Conservation (phyloP, 2,329 filamentous ascomycete genomes). For the Hyphodiscus sp. region DNA sequence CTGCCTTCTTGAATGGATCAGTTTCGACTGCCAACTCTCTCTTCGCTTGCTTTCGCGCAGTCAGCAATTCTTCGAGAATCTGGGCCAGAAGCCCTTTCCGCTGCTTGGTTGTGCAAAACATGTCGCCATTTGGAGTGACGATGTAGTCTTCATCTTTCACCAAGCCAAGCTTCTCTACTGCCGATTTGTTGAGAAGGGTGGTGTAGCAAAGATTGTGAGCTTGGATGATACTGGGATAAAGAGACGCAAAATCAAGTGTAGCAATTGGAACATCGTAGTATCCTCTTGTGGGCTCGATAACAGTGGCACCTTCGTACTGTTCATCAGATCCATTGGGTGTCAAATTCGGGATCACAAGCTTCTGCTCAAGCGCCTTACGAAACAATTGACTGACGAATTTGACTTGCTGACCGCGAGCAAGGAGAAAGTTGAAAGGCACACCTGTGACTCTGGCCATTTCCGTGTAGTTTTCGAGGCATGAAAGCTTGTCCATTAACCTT, state of each 20-base stretch:
- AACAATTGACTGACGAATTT: slow-evolving; percentile 98
- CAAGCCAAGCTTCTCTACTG: slow-evolving; percentile 68
- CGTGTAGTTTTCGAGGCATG: slow-evolving; percentile 97
- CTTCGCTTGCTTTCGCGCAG: slow-evolving; percentile 93
- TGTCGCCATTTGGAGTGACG: slow-evolving; percentile 87
- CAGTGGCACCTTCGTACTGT: slow-evolving; percentile 95
- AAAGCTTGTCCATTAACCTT: slow-evolving; percentile 91
- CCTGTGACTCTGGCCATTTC: slow-evolving; percentile 99
- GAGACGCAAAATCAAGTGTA: slow-evolving; percentile 95
- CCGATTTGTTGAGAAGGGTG: slow-evolving; percentile 74
- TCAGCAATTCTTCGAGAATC: slow-evolving; percentile 87
- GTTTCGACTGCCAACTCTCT: slow-evolving; percentile 81
- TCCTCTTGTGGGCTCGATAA: slow-evolving; percentile 88
- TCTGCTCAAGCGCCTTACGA: slow-evolving; percentile 87
- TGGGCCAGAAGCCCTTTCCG: slow-evolving; percentile 89
- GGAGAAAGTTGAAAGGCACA: slow-evolving; percentile 90
- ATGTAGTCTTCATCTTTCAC: slow-evolving; percentile 94
- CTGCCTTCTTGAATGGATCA: slow-evolving; percentile 95
- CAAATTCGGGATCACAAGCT: slow-evolving; percentile 88
- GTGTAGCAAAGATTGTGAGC: slow-evolving; percentile 98
- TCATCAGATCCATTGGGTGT: slow-evolving; percentile 66
- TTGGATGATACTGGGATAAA: slow-evolving; percentile 98
- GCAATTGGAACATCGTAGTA: slow-evolving; percentile 95
- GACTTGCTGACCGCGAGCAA: slow-evolving; percentile 90
- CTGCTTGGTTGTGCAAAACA: slow-evolving; percentile 82